Conservation (phyloP, 2,329 filamentous ascomycete genomes). For the Microcera coccophila region DNA sequence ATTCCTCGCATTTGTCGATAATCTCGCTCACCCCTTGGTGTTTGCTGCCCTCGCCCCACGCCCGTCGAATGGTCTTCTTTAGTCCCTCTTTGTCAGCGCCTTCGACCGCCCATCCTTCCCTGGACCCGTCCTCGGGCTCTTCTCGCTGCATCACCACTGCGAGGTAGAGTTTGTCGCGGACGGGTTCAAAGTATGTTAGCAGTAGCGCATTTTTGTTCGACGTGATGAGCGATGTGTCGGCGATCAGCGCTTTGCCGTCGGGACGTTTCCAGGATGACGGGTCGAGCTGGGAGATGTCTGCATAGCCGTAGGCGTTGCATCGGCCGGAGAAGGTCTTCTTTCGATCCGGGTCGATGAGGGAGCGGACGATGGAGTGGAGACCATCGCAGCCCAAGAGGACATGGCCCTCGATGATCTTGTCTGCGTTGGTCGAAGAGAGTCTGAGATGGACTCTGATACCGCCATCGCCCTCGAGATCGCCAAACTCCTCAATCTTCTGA, state of each 20-base stretch:
- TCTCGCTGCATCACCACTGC: conserved; percentile 20
- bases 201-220: conserved; percentile 18
- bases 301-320: conserved; percentile 21
- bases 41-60: conserved; percentile 10
- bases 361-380: conserved; percentile 36
- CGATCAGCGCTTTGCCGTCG: conserved; percentile 18
- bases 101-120: conserved; percentile 22
- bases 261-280: neutral
- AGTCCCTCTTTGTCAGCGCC: conserved; percentile 20
- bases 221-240: conserved; percentile 20
- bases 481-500: conserved; percentile 11
- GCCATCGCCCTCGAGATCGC: neutral
- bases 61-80: conserved; percentile 11
- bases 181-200: conserved; percentile 19
- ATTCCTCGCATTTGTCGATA: conserved; percentile 22
- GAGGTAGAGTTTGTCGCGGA: conserved; percentile 14
- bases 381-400: conserved; percentile 37
- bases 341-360: conserved; percentile 24
- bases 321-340: conserved; percentile 34
- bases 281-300: conserved; percentile 4
- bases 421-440: neutral
- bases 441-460: conserved; percentile 1
- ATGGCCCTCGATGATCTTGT: conserved; percentile 17
- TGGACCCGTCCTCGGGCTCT: conserved; percentile 18
- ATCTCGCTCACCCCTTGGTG: conserved; percentile 16